These are phyloP conservation scores for Leucaena leucocephala DNA, from an alignment of 306 rosid genomes.

Conservation along the genomic window DNA sequence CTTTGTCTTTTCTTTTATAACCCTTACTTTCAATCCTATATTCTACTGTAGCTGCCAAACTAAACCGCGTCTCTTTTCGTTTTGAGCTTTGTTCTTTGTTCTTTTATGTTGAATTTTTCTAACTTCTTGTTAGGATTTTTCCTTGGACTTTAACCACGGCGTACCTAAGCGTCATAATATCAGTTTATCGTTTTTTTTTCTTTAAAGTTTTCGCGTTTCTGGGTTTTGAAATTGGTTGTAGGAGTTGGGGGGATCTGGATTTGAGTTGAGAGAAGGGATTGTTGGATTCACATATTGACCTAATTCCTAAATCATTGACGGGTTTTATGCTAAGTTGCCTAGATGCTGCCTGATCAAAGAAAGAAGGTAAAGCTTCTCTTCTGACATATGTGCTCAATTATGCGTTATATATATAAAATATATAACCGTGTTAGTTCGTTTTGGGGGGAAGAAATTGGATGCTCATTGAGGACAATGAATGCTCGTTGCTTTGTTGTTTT, in stretches of 20 bases:
- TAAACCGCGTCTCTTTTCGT: slow-evolving; percentile 29
- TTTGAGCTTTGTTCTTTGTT: slow-evolving; percentile 22
- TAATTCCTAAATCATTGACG: slow-evolving; percentile 32
- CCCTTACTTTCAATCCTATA: slow-evolving; percentile 12
- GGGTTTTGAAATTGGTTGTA: slow-evolving; percentile 29
- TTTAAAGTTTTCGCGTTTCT: slow-evolving; percentile 40
- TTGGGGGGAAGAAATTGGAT: neutral
- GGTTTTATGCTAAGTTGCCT: slow-evolving; percentile 52
- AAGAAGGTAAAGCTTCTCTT: slow-evolving; percentile 61
- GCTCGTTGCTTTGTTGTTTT: slow-evolving; percentile 9
- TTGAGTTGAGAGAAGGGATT: slow-evolving; percentile 42
- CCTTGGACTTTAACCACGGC: slow-evolving; percentile 32
- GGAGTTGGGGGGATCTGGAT: slow-evolving; percentile 48
- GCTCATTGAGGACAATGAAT: neutral
- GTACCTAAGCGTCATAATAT: slow-evolving; percentile 36
- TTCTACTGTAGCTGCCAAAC: slow-evolving; percentile 30
- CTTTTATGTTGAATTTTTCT: slow-evolving; percentile 26
- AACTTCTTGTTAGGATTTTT: slow-evolving; percentile 6
- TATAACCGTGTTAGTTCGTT: neutral
- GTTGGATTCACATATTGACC: slow-evolving; percentile 45
- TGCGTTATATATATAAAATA: neutral
- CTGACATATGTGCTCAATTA: neutral
- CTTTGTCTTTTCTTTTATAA: neutral
- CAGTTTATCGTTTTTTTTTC: slow-evolving; percentile 5
- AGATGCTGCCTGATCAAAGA: slow-evolving; percentile 82